phyloP scores from a whole-genome alignment of 2,329 filamentous ascomycete species.

The Fusarium nurragi region DNA sequence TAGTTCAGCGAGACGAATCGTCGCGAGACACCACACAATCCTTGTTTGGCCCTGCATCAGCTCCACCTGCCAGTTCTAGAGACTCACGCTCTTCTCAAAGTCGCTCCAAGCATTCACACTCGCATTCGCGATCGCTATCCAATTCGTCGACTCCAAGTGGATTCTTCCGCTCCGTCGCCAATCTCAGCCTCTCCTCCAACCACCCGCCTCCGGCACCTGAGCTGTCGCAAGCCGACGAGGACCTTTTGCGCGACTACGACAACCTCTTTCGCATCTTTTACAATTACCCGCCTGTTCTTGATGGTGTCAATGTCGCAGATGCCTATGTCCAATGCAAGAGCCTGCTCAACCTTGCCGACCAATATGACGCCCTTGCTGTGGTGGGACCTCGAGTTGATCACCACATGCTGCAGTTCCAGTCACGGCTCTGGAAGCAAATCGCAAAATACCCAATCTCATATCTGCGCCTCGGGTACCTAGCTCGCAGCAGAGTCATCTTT shows the following conservation, averaged over 20 bases:
- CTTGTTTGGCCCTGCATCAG: conserved; percentile 46
- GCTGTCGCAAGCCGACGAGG: conserved; percentile 70
- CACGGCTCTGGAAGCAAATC: conserved; percentile 92
- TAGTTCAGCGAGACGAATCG: conserved; percentile 77
- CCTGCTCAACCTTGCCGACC: conserved; percentile 86
- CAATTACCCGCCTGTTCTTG: conserved; percentile 85
- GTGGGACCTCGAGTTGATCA: conserved; percentile 92
- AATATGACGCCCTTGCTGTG: conserved; percentile 89
- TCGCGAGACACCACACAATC: conserved; percentile 42
- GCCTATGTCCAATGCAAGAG: conserved; percentile 96
- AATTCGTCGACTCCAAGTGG: conserved; percentile 51
- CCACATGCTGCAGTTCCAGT: conserved; percentile 91
- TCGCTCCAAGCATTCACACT: conserved; percentile 40
- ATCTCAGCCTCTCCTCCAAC: conserved; percentile 65
- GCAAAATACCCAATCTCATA: conserved; percentile 96
- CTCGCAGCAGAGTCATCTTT: conserved; percentile 84
- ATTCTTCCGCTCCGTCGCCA: conserved; percentile 90
- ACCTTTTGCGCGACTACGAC: conserved; percentile 90
- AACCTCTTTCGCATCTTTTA: conserved; percentile 97
- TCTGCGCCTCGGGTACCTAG: conserved; percentile 86
- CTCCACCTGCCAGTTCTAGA: conserved; percentile 49
- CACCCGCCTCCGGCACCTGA: conserved; percentile 57
- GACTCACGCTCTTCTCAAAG: conserved; percentile 55
- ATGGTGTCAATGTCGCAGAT: conserved; percentile 87
- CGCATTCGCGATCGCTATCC: conserved; percentile 62